Evolutionary conservation across 1,284 basidiomycete species (phyloP).

Genomic region (Malassezia yamatoensis): DNA sequence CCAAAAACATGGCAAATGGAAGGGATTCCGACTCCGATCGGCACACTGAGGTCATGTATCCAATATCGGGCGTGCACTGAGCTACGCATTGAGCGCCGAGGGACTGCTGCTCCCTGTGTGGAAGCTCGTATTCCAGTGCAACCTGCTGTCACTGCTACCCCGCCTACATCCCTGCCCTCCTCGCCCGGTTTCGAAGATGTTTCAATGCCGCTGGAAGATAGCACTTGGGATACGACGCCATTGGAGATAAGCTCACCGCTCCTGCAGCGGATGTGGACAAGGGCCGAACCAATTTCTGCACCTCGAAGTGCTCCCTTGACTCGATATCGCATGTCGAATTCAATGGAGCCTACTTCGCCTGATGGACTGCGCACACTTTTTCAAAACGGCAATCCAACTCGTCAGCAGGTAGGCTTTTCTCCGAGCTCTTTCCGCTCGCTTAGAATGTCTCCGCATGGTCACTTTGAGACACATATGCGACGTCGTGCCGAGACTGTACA

Average conservation of each 20-base stretch:
- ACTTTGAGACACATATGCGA: slow-evolving; percentile 12
- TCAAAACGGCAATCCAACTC: neutral
- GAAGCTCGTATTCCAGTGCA: neutral
- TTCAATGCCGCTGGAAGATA: neutral
- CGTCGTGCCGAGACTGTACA: neutral
- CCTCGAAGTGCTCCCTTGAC: neutral
- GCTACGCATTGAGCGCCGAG: slow-evolving; percentile 3
- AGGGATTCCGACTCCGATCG: slow-evolving; percentile 10
- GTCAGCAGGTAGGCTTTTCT: neutral
- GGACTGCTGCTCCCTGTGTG: neutral
- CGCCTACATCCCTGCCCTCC: neutral
- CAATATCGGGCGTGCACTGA: slow-evolving; percentile 3
- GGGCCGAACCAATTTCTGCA: neutral
- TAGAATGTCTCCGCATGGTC: slow-evolving; percentile 2
- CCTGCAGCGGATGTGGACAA: neutral
- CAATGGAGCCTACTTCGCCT: neutral
- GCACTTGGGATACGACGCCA: neutral
- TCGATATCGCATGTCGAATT: neutral
- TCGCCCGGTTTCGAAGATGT: neutral
- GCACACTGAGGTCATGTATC: slow-evolving; percentile 2
- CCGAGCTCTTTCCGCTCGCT: slow-evolving; percentile 10
- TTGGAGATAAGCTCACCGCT: neutral
- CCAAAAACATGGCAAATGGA: slow-evolving; percentile 5
- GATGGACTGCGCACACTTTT: slow-evolving; percentile 10
- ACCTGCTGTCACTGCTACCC: neutral